Conservation (phyloP, 2,329 filamentous ascomycete genomes). For the Neocucurbitaria cava region DNA sequence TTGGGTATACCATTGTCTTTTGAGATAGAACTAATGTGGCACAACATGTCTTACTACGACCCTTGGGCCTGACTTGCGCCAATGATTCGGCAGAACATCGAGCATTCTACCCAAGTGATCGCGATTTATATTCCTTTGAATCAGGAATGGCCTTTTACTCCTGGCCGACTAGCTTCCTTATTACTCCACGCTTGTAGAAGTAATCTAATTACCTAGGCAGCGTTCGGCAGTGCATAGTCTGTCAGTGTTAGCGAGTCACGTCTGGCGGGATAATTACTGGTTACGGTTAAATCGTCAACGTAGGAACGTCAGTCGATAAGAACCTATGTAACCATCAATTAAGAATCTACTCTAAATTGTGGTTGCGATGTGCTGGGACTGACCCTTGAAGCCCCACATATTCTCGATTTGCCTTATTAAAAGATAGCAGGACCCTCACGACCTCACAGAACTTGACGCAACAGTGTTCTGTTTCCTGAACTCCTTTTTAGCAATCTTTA, state of each 20-base stretch:
- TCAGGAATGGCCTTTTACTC: too few species aligned
- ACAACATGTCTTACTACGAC: too few species aligned
- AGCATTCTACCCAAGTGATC: too few species aligned
- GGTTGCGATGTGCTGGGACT: background rate
- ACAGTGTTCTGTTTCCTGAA: background rate
- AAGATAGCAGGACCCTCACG: background rate
- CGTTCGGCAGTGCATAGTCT: background rate
- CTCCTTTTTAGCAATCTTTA: background rate
- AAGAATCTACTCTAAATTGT: background rate
- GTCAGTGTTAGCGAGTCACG: background rate
- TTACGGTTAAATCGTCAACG: background rate
- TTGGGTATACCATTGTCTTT: too few species aligned
- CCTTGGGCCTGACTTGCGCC: too few species aligned
- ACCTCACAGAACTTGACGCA: background rate
- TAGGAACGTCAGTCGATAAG: background rate
- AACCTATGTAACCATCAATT: background rate
- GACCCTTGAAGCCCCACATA: constrained; percentile 9
- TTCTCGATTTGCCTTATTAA: background rate
- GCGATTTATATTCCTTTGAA: too few species aligned
- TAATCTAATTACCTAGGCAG: too few species aligned
- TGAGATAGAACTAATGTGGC: too few species aligned
- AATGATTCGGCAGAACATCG: too few species aligned
- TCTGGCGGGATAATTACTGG: background rate
- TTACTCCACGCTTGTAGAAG: background rate
- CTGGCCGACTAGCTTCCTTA: too few species aligned